Base-by-base conservation (phyloP, 2,329 filamentous ascomycete species). In the Tothia fuscella region DNA sequence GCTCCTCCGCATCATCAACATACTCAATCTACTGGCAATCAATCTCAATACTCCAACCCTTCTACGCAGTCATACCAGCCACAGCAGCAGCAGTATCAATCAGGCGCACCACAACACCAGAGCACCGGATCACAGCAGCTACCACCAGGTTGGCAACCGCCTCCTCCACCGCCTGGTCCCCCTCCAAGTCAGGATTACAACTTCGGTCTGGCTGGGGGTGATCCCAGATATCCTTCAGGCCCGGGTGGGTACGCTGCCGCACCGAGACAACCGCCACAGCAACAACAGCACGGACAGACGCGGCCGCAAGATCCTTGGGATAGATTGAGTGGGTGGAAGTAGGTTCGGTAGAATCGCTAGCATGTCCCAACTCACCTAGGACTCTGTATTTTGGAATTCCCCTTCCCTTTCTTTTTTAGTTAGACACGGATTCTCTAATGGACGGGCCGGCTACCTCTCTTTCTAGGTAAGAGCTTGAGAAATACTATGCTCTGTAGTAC, bases 151-250 rank as follows among this genome's bases (percentile, higher is more conserved):
- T 82, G 80, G 54, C 68, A 81, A 20, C 77, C 76, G 0, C 78
- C 78, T 14, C 78, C 78, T 3, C 78, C 78, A 9, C 78, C 78
- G 0, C 78, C 77, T 1, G 74, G 75, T 5, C 76, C 78, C 37
- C 72, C 72, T 12, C 67, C 54, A 45, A 61, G 67, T 36, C 67
- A 69, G 31, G 69, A 70, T n/a, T 78, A 72, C 10, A 32, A 25
- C 19, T 52, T 61, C 64, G 2, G 58, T 56, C 17, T 52, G 56
- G 33, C 20, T 43, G 55, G 56, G 46, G 47, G 56, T 47, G 50
- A 54, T 35, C 47, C 56, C 33, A 43, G 52, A 36, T 63, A 64
- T 56, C 59, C 64, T 3, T 61, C 63, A 38, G 70, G 69, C 6
- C 70, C 73, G 3, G 70, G 69, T 3, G 69, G 69, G 2, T 78